Evolutionary conservation across 352 stramenopile genomes (phyloP).

Genomic region (Aphanomyces cochlioides): DNA sequence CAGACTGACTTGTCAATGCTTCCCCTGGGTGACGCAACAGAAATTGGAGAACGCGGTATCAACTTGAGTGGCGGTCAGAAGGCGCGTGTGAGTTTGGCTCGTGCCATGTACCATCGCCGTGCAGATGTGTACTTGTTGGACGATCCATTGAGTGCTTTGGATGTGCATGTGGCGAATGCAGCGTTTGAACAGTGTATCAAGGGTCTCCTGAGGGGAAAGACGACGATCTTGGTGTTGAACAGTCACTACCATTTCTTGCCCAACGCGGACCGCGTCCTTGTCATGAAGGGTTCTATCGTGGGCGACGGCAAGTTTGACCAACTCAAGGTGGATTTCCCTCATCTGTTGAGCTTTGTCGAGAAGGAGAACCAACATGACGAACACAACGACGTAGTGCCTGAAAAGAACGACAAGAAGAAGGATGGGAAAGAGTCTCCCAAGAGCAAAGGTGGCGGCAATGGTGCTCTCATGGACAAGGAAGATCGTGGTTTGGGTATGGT

Average conservation of each 20-base stretch:
- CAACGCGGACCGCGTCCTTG: constrained; percentile 51
- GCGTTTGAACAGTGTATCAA: constrained; percentile 94
- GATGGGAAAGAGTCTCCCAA: background rate
- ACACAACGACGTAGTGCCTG: background rate
- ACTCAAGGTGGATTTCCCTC: constrained; percentile 11
- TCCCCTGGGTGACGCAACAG: constrained; percentile 59
- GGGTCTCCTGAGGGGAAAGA: constrained; percentile 73
- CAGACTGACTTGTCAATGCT: constrained; percentile 49
- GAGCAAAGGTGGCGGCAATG: no score
- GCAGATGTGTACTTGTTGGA: constrained; percentile 96
- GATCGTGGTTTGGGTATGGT: constrained; percentile 37
- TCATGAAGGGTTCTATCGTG: constrained; percentile 32
- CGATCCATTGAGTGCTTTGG: constrained; percentile 94
- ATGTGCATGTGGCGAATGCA: constrained; percentile 94
- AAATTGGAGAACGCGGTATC: constrained; percentile 55
- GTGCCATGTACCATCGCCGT: constrained; percentile 49
- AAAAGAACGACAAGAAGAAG: background rate
- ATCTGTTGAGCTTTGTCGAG: background rate
- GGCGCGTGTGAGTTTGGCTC: constrained; percentile 37
- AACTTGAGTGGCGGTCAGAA: constrained; percentile 46
- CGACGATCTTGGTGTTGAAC: constrained; percentile 91
- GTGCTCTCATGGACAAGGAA: constrained; percentile 31
- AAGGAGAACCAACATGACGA: no score
- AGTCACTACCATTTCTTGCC: constrained; percentile 88
- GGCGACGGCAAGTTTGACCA: constrained; percentile 34